These are phyloP conservation scores for Tubosaeta brunneosetosa DNA, from an alignment of 768 basidiomycete species.

Conservation along the genomic window DNA sequence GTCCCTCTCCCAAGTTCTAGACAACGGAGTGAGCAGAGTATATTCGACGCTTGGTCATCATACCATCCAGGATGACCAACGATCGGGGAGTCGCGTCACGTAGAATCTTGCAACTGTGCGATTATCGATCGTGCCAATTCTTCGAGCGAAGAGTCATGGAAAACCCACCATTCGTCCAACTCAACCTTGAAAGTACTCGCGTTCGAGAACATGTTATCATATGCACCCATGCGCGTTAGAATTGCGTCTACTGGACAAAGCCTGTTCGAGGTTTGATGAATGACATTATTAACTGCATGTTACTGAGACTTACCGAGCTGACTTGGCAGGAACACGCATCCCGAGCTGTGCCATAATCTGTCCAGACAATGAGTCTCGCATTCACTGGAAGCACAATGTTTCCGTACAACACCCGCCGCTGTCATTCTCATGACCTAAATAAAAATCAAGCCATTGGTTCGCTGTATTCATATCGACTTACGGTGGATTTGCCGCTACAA, in stretches of 20 bases:
- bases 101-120: slow-evolving; percentile 79
- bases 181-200: slow-evolving; percentile 98
- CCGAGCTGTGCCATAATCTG: slow-evolving; percentile 93
- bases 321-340: slow-evolving; percentile 87
- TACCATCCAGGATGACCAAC: slow-evolving; percentile 91
- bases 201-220: slow-evolving; percentile 94
- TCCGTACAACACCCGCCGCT: slow-evolving; percentile 77
- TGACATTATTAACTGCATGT: not conserved
- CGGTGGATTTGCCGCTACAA: slow-evolving; percentile 71
- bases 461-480: slow-evolving; percentile 23
- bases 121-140: not conserved
- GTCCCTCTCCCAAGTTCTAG: slow-evolving; percentile 93
- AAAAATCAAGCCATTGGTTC: slow-evolving; percentile 1
- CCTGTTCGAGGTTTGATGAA: slow-evolving; percentile 34
- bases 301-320: slow-evolving; percentile 54
- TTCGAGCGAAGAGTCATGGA: not conserved
- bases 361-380: slow-evolving; percentile 3
- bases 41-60: slow-evolving; percentile 16
- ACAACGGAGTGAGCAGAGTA: slow-evolving; percentile 8
- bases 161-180: slow-evolving; percentile 84
- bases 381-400: not conserved
- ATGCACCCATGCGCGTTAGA: slow-evolving; percentile 96
- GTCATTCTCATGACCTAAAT: slow-evolving; percentile 88
- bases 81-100: slow-evolving; percentile 92
- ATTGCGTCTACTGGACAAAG: slow-evolving; percentile 89